Base-by-base conservation (phyloP, 2,329 filamentous ascomycete species). In the Colletotrichum brevisporum region DNA sequence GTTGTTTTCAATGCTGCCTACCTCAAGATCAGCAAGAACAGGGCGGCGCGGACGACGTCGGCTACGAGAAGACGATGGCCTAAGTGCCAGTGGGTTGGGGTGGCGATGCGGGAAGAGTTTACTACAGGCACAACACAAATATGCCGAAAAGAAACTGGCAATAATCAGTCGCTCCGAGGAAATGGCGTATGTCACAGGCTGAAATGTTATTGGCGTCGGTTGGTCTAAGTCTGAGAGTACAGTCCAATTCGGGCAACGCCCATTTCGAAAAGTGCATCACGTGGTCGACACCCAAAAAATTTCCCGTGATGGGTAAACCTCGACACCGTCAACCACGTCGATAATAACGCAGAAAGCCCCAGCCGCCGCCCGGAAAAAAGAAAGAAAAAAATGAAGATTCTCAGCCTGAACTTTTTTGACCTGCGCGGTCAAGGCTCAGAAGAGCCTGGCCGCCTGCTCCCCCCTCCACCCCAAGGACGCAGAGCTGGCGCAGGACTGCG, bases 401-500 rank as follows among this genome's bases (percentile, higher is more conserved):
- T 98, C 60, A 98, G 94, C 70, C 91, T 97, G 76, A 98, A 98
- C 83, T 99, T 99, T 99, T 82, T 86, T 98, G 73, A 96, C 94
- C 76, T 99, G 96, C 86, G 95, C 96, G 71, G 92, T 97, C 78
- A 98, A 98, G 86, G 87, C 92, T 65, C 99, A 96, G 91, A 97
- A 97, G 83, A 88, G 90, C 66, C 91, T 91, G 39, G 85, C 91
- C 6, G 84, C 88, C 60, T 94, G 94, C 26, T 98, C 97, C 78
- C 96, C 96, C 2, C 88, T 99, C 16, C 96, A 98, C 80, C 95
- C 96, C 64, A 92, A 92, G 76, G 94, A 98, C 76, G 95, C 94
- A 60, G 94, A 97, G 79, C 90, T 99, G 26, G 94, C 95, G 74
- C 90, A 94, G 76, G 88, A 93, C 74, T n/a, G n/a, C n/a, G n/a